phyloP scores from a whole-genome alignment of 2,329 filamentous ascomycete species.

The Xylaria polymorpha region DNA sequence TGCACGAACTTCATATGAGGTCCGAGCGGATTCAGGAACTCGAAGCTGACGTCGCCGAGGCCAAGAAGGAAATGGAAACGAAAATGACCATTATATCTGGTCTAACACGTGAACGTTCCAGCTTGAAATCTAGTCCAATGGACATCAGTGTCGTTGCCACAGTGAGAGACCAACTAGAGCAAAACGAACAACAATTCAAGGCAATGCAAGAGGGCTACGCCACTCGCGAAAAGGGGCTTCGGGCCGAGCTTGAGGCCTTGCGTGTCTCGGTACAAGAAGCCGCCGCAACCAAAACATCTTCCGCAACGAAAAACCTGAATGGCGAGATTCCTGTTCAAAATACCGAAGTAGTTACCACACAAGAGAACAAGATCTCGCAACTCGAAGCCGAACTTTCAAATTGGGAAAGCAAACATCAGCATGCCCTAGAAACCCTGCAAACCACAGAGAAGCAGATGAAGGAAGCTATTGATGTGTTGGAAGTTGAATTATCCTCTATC shows the following conservation, averaged over 20 bases:
- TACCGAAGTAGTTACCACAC: conserved; percentile 52
- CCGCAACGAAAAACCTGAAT: conserved; percentile 43
- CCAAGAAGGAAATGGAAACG: conserved; percentile 95
- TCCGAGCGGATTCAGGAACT: conserved; percentile 92
- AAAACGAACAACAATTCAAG: conserved; percentile 84
- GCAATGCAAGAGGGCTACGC: conserved; percentile 78
- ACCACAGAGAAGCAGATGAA: conserved; percentile 78
- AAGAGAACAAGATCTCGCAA: conserved; percentile 69
- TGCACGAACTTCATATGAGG: conserved; percentile 88
- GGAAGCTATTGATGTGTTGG: conserved; percentile 77
- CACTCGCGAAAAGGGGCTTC: conserved; percentile 79
- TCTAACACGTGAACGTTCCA: conserved; percentile 90
- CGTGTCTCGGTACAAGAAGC: conserved; percentile 64
- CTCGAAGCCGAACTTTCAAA: conserved; percentile 77
- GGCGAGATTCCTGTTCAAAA: conserved; percentile 48
- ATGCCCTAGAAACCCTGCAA: conserved; percentile 76
- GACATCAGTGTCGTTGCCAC: conserved; percentile 92
- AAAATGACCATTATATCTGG: conserved; percentile 98
- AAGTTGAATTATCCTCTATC: conserved; percentile 67
- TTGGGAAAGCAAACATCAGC: conserved; percentile 82
- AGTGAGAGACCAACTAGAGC: conserved; percentile 87
- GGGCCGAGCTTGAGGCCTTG: conserved; percentile 76
- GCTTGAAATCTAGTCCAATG: conserved; percentile 83
- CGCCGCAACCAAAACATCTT: conserved; percentile 36
- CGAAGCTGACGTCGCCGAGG: conserved; percentile 82